Evolutionary conservation across 2,329 filamentous ascomycete genomes (phyloP).

Genomic region (Rosellinia necatrix): DNA sequence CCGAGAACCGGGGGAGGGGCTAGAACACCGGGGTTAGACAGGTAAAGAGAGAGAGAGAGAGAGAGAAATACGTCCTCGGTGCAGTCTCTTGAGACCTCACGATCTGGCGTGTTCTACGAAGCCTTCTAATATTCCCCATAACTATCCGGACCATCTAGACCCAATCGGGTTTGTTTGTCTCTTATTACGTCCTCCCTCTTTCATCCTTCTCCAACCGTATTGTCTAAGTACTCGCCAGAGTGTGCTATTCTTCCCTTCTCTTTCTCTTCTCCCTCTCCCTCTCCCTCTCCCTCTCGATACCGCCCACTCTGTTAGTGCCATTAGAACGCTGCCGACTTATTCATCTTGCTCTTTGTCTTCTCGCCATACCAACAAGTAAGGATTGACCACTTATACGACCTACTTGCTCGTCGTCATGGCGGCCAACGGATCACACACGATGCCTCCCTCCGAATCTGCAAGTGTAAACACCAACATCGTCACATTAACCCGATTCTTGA

Average conservation of each 20-base stretch:
- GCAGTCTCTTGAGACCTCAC: slow-evolving; percentile 25
- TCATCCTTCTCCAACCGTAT: slow-evolving; percentile 14
- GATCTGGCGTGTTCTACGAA: not conserved
- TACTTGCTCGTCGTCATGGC: slow-evolving; percentile 32
- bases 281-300: not conserved
- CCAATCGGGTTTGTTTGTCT: slow-evolving; percentile 8
- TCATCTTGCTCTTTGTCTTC: too few species aligned
- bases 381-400: too few species aligned
- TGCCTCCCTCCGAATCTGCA: slow-evolving; percentile 62
- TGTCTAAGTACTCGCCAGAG: too few species aligned
- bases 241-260: not conserved
- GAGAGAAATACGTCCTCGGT: too few species aligned
- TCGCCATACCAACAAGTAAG: too few species aligned
- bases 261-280: slow-evolving; percentile 1
- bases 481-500: slow-evolving; percentile 92
- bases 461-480: slow-evolving; percentile 95
- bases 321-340: too few species aligned
- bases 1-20: too few species aligned
- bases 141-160: not conserved
- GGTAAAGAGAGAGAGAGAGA: too few species aligned
- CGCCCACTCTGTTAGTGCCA: too few species aligned
- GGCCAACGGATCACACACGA: slow-evolving; percentile 27
- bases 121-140: slow-evolving; percentile 14
- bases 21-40: too few species aligned
- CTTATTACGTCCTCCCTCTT: slow-evolving; percentile 20